A percentile compares a stretch with the other conserved stretches of the same genome.
Evolutionary conservation across 345 rosid species (phyloP).

Genomic region (Acer saccharum): DNA sequence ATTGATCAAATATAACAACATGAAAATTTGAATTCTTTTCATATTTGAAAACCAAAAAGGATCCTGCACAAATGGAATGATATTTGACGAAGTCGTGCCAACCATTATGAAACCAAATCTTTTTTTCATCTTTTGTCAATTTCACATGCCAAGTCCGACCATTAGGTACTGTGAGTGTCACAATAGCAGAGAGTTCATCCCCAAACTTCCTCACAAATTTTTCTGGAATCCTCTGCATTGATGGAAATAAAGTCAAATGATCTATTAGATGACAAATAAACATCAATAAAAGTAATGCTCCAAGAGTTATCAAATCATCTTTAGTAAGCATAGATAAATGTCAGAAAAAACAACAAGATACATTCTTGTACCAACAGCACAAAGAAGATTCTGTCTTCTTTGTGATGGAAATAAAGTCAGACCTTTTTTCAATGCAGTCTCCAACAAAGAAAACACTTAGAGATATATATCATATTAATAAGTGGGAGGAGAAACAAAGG

Average conservation of each 20-base stretch:
- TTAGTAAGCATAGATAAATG: neutral
- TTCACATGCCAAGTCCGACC: constrained; percentile 39
- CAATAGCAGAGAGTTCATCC: constrained; percentile 35
- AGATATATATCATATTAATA: neutral
- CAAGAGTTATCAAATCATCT: neutral
- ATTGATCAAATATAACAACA: constrained; percentile 31
- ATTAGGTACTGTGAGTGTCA: constrained; percentile 29
- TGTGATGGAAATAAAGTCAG: too few relatives aligned
- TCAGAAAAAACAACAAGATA: neutral
- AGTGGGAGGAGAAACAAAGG: neutral
- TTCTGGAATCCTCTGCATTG: constrained; percentile 39
- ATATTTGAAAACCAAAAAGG: constrained; percentile 41
- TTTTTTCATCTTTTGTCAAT: constrained; percentile 22
- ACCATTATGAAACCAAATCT: constrained; percentile 42
- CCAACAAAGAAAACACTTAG: neutral
- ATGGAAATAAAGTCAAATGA: constrained; percentile 2
- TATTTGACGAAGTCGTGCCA: constrained; percentile 41
- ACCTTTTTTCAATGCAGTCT: too few relatives aligned
- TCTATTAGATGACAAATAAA: neutral
- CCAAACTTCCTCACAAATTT: constrained; percentile 32
- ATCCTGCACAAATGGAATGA: constrained; percentile 31
- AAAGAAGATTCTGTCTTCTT: neutral
- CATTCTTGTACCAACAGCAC: neutral
- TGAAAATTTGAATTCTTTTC: constrained; percentile 33
- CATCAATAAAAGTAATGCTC: neutral